These are phyloP conservation scores for Cucumis melo DNA, from an alignment of 306 rosid genomes.

Conservation along the genomic window DNA sequence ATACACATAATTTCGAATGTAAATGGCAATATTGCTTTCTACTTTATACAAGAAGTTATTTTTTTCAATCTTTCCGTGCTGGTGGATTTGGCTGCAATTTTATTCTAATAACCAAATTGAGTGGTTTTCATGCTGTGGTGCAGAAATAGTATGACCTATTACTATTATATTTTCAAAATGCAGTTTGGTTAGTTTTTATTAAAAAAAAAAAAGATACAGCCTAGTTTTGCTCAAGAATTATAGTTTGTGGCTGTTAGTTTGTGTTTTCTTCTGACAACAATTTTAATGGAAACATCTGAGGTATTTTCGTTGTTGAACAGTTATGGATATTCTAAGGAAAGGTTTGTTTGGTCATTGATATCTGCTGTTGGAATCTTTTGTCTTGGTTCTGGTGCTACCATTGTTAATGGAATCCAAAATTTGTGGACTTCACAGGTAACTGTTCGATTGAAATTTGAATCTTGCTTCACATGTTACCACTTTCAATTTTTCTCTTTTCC, in stretches of 20 bases:
- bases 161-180: not conserved
- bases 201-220: too few relatives aligned
- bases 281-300: slow-evolving; percentile 2
- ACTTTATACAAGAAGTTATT: not conserved
- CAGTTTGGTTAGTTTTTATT: not conserved
- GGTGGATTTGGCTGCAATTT: not conserved
- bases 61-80: not conserved
- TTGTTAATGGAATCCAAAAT: slow-evolving; percentile 86
- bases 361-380: slow-evolving; percentile 98
- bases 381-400: slow-evolving; percentile 96
- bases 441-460: not conserved
- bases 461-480: not conserved
- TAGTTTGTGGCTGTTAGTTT: not conserved
- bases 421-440: slow-evolving; percentile 85
- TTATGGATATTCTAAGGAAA: slow-evolving; percentile 96
- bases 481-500: not conserved
- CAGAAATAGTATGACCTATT: not conserved
- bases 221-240: not conserved
- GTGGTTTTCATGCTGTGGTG: not conserved
- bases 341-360: slow-evolving; percentile 99
- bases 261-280: not conserved
- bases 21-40: not conserved
- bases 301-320: slow-evolving; percentile 30
- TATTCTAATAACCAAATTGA: not conserved
- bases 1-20: not conserved